Conservation (phyloP, 345 rosid species). For the Corchorus capsularis region DNA sequence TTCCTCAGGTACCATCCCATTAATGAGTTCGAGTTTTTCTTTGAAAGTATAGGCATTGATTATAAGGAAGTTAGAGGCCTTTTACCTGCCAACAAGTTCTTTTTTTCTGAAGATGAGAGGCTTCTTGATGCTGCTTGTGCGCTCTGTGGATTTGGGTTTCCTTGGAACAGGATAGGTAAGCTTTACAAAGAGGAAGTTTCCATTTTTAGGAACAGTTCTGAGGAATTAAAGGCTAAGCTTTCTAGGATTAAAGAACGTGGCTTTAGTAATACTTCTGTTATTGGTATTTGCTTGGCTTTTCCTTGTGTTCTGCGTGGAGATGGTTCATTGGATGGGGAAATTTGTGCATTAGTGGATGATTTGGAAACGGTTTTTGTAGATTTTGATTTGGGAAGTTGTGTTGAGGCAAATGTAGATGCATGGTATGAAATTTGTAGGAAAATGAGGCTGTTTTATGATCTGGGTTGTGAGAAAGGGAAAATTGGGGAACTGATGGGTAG, state of each 20-base stretch:
- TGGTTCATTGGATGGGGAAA: slow-evolving; percentile 35
- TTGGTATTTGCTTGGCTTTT: slow-evolving; percentile 63
- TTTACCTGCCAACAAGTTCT: slow-evolving; percentile 58
- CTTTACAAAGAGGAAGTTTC: slow-evolving; percentile 54
- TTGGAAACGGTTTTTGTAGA: slow-evolving; percentile 48
- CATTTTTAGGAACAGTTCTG: slow-evolving; percentile 43
- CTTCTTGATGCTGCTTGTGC: slow-evolving; percentile 47
- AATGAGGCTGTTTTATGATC: slow-evolving; percentile 49
- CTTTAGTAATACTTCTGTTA: slow-evolving; percentile 39
- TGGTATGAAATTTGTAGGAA: slow-evolving; percentile 51
- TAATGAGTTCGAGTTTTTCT: slow-evolving; percentile 78
- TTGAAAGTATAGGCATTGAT: slow-evolving; percentile 73
- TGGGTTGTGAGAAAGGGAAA: slow-evolving; percentile 46
- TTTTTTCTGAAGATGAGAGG: slow-evolving; percentile 55
- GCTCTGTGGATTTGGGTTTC: slow-evolving; percentile 64
- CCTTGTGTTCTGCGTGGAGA: slow-evolving; percentile 42
- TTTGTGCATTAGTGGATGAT: slow-evolving; percentile 42
- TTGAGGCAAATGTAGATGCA: slow-evolving; percentile 51
- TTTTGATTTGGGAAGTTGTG: slow-evolving; percentile 36
- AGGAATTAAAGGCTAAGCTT: slow-evolving; percentile 43
- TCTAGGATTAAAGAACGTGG: slow-evolving; percentile 41
- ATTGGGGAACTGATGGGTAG: slow-evolving; percentile 50
- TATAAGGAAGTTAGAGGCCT: slow-evolving; percentile 38
- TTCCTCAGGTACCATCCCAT: slow-evolving; percentile 69
- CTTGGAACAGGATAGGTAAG: slow-evolving; percentile 65